A percentile compares a stretch with the other conserved stretches of the same genome.
These are phyloP conservation scores for Pythium guiyangense DNA, from an alignment of 352 stramenopile species.

Conservation along the genomic window DNA sequence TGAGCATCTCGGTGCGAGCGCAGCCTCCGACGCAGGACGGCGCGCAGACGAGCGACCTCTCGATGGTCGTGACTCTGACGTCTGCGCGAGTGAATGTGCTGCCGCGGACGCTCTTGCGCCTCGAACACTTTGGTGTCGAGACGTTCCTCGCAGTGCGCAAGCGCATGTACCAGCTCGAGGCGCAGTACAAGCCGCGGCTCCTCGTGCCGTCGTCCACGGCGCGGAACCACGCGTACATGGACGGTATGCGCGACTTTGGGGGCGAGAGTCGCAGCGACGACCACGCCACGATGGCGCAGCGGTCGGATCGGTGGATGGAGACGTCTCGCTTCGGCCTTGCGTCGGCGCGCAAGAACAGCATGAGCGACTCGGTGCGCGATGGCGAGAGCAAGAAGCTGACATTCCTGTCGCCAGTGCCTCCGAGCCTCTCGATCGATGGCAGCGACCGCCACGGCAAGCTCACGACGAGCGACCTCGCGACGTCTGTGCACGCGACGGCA, in stretches of 20 bases:
- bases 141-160: constrained; percentile 40
- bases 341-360: constrained; percentile 36
- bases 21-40: not conserved
- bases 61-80: constrained; percentile 17
- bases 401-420: constrained; percentile 4
- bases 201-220: constrained; percentile 19
- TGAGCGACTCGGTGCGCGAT: constrained; percentile 19
- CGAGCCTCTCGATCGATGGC: not conserved
- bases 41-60: not conserved
- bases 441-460: constrained; percentile 7
- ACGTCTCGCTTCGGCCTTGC: not conserved
- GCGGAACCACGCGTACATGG: constrained; percentile 22
- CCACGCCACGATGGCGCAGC: not conserved
- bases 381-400: constrained; percentile 1
- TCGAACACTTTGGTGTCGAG: constrained; percentile 55
- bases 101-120: constrained; percentile 38
- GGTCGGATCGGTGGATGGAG: constrained; percentile 3
- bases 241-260: constrained; percentile 18
- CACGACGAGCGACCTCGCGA: constrained; percentile 5
- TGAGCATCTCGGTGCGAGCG: constrained; percentile 1
- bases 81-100: constrained; percentile 49
- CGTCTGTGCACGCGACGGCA: constrained; percentile 1
- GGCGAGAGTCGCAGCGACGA: constrained; percentile 15
- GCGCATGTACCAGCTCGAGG: constrained; percentile 34
- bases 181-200: constrained; percentile 30